A percentile compares a stretch with the other conserved stretches of the same genome.
Evolutionary conservation across 2,329 filamentous ascomycete species (phyloP).

Genomic region (Boeremia lycopersici): DNA sequence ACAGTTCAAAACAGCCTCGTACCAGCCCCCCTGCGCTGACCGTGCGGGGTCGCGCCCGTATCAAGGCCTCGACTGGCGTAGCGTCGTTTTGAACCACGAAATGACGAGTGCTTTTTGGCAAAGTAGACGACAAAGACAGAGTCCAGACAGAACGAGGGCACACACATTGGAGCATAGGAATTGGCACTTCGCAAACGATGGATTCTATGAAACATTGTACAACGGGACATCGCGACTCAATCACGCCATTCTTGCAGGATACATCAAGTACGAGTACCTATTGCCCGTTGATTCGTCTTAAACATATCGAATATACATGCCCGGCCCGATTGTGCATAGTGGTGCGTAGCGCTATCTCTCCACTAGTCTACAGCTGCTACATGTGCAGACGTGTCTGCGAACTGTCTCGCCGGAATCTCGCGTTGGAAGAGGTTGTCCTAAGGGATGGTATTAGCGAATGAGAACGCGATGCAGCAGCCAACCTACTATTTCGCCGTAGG

Average conservation of each 20-base stretch:
- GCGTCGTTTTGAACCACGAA: constrained; percentile 4
- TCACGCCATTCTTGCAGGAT: background rate
- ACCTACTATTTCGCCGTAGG: constrained; percentile 70
- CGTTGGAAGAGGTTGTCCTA: constrained; percentile 10
- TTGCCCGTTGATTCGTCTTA: background rate
- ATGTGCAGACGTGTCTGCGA: constrained; percentile 4
- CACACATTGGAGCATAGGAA: background rate
- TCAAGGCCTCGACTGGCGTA: background rate
- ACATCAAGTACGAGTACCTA: background rate
- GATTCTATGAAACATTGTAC: background rate
- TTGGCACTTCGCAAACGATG: background rate
- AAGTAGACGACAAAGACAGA: background rate
- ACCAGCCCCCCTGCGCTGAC: constrained; percentile 8
- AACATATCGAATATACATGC: background rate
- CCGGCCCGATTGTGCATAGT: background rate
- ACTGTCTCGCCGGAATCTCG: constrained; percentile 6
- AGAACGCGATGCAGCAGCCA: background rate
- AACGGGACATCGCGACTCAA: background rate
- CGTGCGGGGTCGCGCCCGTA: constrained; percentile 11
- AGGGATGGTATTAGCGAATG: background rate
- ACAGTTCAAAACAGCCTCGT: background rate
- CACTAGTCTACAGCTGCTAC: constrained; percentile 2
- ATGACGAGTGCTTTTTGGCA: background rate
- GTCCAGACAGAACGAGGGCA: background rate
- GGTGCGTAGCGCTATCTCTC: background rate